phyloP scores from a whole-genome alignment of 768 basidiomycete genomes.

The Russula sp. region DNA sequence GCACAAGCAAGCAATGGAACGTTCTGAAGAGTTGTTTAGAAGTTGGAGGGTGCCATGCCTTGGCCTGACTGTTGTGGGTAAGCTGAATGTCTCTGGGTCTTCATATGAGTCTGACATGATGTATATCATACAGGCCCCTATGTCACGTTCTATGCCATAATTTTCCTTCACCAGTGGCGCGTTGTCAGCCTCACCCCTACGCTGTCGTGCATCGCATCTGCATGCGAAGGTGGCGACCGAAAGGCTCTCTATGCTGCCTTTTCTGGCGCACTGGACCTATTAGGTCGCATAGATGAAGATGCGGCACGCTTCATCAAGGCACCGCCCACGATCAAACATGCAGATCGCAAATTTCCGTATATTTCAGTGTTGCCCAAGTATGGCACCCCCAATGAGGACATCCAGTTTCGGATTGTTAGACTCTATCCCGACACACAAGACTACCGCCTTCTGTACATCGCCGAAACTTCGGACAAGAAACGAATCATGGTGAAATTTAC shows the following conservation, averaged over 20 bases:
- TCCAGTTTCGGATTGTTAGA: neutral
- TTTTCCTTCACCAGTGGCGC: neutral
- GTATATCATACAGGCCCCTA: neutral
- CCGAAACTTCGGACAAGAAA: neutral
- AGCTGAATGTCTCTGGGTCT: neutral
- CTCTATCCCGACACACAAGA: neutral
- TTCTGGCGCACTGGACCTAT: neutral
- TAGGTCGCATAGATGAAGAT: neutral
- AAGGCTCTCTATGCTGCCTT: neutral
- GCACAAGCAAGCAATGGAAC: neutral
- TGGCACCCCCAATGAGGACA: neutral
- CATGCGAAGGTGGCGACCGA: neutral
- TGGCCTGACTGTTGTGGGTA: neutral
- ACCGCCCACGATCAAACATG: neutral
- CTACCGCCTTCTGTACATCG: neutral
- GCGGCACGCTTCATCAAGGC: neutral
- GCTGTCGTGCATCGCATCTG: neutral
- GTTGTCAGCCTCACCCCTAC: neutral
- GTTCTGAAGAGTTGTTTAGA: neutral
- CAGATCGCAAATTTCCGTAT: neutral
- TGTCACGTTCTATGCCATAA: neutral
- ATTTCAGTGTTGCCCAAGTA: neutral
- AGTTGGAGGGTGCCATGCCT: constrained; percentile 5
- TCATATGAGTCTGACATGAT: neutral
- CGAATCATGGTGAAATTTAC: neutral